These are phyloP conservation scores for Thinopyrum elongatum DNA, from an alignment of 176 grass and related monocot species.

Conservation along the genomic window DNA sequence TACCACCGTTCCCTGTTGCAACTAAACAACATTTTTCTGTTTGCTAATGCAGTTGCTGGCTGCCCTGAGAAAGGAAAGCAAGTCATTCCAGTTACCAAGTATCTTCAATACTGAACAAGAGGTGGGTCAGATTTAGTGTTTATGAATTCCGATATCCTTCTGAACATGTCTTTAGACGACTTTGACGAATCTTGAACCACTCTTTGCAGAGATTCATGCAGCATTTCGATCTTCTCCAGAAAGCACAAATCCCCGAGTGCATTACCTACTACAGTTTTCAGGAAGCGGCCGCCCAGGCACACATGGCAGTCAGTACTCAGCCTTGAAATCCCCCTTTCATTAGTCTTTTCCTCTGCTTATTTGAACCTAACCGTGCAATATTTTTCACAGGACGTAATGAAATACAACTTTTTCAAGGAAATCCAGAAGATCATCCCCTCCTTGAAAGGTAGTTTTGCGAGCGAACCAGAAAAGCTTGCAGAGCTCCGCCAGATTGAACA, in stretches of 20 bases:
- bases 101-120: slow-evolving; percentile 92
- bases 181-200: slow-evolving; percentile 11
- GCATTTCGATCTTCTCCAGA: slow-evolving; percentile 94
- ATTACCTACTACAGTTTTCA: slow-evolving; percentile 77
- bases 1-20: neutral
- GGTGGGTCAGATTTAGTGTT: slow-evolving; percentile 40
- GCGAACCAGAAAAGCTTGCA: slow-evolving; percentile 61
- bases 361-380: slow-evolving; percentile 14
- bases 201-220: slow-evolving; percentile 86
- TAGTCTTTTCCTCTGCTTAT: slow-evolving; percentile 7
- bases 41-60: slow-evolving; percentile 67
- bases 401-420: slow-evolving; percentile 91
- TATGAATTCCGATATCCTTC: slow-evolving; percentile 1
- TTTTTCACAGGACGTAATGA: slow-evolving; percentile 60
- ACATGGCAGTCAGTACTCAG: slow-evolving; percentile 65
- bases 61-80: slow-evolving; percentile 74
- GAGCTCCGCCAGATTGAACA: slow-evolving; percentile 88
- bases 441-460: slow-evolving; percentile 69
- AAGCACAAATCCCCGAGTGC: slow-evolving; percentile 74
- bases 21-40: slow-evolving; percentile 4
- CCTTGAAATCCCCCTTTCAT: neutral
- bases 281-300: slow-evolving; percentile 63
- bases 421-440: slow-evolving; percentile 65
- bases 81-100: slow-evolving; percentile 60
- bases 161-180: neutral